Conservation (phyloP, 2,329 filamentous ascomycete species). For the Colletotrichum godetiae region DNA sequence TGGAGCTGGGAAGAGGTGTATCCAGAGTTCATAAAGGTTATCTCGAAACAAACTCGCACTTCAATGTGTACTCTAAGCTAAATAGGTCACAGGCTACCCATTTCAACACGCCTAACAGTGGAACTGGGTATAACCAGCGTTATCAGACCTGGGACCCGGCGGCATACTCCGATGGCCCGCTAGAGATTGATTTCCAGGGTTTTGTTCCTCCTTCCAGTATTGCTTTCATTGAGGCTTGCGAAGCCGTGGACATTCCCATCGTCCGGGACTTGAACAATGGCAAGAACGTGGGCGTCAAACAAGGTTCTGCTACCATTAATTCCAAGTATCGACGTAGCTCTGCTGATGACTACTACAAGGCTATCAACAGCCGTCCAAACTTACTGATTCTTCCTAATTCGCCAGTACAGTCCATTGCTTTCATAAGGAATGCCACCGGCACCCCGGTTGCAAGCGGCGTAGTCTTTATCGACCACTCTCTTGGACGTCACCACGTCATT, state of each 20-base stretch:
- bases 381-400: conserved; percentile 41
- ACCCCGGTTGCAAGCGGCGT: conserved; percentile 39
- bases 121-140: conserved; percentile 38
- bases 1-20: conserved; percentile 45
- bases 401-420: conserved; percentile 37
- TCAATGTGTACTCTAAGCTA: too few species aligned
- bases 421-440: conserved; percentile 14
- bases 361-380: conserved; percentile 37
- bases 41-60: neutral
- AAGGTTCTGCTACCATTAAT: conserved; percentile 41
- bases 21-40: conserved; percentile 39
- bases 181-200: conserved; percentile 41
- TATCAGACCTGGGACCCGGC: conserved; percentile 41
- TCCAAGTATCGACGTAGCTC: conserved; percentile 40
- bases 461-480: conserved; percentile 40
- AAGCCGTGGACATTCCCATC: conserved; percentile 38
- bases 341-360: conserved; percentile 40
- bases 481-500: conserved; percentile 34
- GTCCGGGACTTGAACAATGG: conserved; percentile 42
- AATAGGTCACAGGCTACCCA: conserved; percentile 34
- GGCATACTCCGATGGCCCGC: conserved; percentile 41
- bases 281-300: conserved; percentile 42
- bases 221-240: conserved; percentile 41
- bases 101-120: conserved; percentile 39
- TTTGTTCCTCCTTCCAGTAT: conserved; percentile 43